Evolutionary conservation across 2,329 filamentous ascomycete genomes (phyloP).

Genomic region (Epichloe sylvatica): DNA sequence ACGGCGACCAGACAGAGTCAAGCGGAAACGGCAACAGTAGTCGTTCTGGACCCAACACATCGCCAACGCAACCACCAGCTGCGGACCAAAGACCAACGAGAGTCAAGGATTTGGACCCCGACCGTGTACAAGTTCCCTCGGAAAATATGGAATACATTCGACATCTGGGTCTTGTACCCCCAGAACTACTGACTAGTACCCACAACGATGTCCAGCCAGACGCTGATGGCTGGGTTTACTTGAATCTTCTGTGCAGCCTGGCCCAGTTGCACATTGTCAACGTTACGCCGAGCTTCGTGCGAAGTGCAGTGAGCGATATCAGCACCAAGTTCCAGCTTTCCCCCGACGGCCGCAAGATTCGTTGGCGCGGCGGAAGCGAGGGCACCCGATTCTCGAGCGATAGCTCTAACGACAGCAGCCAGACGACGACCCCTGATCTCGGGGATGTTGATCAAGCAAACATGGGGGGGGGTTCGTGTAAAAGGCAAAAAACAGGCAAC

Average conservation of each 20-base stretch:
- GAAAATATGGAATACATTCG: constrained; percentile 73
- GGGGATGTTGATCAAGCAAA: constrained; percentile 34
- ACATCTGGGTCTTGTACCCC: constrained; percentile 54
- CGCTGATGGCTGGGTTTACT: constrained; percentile 64
- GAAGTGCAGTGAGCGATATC: constrained; percentile 53
- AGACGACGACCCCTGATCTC: constrained; percentile 31
- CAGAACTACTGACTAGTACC: constrained; percentile 32
- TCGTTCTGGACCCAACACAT: constrained; percentile 22
- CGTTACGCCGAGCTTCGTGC: constrained; percentile 65
- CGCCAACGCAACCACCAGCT: constrained; percentile 24
- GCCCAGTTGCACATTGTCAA: constrained; percentile 77
- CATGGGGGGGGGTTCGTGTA: constrained; percentile 25
- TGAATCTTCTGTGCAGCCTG: constrained; percentile 68
- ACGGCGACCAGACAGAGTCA: constrained; percentile 33
- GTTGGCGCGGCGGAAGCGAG: constrained; percentile 59
- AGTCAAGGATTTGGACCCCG: constrained; percentile 62
- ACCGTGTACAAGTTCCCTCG: constrained; percentile 57
- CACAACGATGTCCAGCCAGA: constrained; percentile 41
- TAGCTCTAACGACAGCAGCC: constrained; percentile 36
- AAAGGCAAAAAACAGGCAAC: constrained; percentile 30
- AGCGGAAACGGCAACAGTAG: constrained; percentile 20
- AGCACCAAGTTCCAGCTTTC: constrained; percentile 69
- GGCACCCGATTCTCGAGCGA: constrained; percentile 54
- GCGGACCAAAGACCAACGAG: constrained; percentile 65
- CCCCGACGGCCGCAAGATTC: constrained; percentile 61